Percentiles rank a stretch among this genome's conserved stretches.
Evolutionary conservation across 768 basidiomycete species (phyloP).

Genomic region (Daedaleopsis nitida): DNA sequence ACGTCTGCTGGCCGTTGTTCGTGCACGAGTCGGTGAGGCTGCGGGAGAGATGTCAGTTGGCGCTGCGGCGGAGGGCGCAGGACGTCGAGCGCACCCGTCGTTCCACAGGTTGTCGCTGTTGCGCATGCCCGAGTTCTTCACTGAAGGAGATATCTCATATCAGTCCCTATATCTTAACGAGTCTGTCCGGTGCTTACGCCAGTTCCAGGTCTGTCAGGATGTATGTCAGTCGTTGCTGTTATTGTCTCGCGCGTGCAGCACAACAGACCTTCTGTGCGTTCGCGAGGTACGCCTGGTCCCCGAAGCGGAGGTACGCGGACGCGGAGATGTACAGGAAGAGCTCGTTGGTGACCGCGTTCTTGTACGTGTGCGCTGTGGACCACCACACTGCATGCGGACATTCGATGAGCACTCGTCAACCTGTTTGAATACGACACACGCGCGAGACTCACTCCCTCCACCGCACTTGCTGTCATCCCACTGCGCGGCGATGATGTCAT

Average conservation of each 20-base stretch:
- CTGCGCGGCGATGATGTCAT: conserved; percentile 51
- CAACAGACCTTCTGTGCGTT: conserved; percentile 48
- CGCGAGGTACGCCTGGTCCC: conserved; percentile 42
- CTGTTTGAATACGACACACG: background rate
- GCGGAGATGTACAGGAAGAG: conserved; percentile 56
- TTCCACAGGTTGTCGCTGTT: conserved; percentile 49
- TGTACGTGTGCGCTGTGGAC: conserved; percentile 56
- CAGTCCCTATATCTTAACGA: background rate
- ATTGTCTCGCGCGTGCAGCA: conserved; percentile 34
- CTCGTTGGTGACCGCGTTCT: conserved; percentile 64
- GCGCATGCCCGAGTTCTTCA: conserved; percentile 47
- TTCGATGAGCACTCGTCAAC: background rate
- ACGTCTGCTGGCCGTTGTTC: conserved; percentile 44
- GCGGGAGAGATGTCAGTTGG: background rate
- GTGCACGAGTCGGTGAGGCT: background rate
- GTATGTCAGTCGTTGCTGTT: background rate
- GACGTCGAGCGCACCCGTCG: conserved; percentile 37
- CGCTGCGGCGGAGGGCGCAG: background rate
- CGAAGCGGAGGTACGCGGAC: conserved; percentile 43
- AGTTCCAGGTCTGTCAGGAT: conserved; percentile 27
- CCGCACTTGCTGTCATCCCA: conserved; percentile 51
- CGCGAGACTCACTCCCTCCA: conserved; percentile 46
- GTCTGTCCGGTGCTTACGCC: conserved; percentile 27
- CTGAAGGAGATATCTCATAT: conserved; percentile 25
- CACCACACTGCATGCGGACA: conserved; percentile 52